Conservation (phyloP, 108 stramenopile genomes). For the Nitzschia sp. region DNA sequence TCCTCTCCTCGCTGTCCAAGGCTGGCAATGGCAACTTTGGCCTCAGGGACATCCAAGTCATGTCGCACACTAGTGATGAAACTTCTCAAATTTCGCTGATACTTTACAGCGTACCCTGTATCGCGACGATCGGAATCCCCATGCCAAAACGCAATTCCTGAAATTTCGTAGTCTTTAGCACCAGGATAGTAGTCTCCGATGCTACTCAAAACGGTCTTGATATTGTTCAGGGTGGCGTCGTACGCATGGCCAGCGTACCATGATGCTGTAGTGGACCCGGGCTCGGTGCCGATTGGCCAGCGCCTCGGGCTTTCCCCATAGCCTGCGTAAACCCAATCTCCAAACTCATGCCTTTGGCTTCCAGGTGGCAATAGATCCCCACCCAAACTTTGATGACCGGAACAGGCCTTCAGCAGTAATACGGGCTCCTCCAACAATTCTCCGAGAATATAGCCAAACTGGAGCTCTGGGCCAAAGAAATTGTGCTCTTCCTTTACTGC, state of each 20-base stretch:
- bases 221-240: slow-evolving; percentile 25
- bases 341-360: slow-evolving; percentile 21
- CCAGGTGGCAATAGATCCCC: slow-evolving; percentile 50
- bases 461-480: slow-evolving; percentile 52
- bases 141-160: slow-evolving; percentile 48
- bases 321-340: slow-evolving; percentile 32
- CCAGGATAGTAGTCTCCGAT: slow-evolving; percentile 35
- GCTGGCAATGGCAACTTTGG: slow-evolving; percentile 42
- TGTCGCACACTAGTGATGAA: slow-evolving; percentile 27
- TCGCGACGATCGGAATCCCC: slow-evolving; percentile 41
- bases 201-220: slow-evolving; percentile 23
- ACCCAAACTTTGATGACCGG: slow-evolving; percentile 32
- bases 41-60: slow-evolving; percentile 33
- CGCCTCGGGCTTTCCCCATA: slow-evolving; percentile 25
- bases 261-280: background rate
- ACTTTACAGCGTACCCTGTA: slow-evolving; percentile 8
- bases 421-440: slow-evolving; percentile 35
- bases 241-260: slow-evolving; percentile 42
- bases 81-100: slow-evolving; percentile 26
- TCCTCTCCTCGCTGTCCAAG: slow-evolving; percentile 30
- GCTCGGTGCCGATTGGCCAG: slow-evolving; percentile 22
- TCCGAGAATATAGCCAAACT: slow-evolving; percentile 40
- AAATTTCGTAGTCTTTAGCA: slow-evolving; percentile 27
- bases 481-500: slow-evolving; percentile 14
- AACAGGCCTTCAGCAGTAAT: slow-evolving; percentile 38